These are phyloP conservation scores for Candida fluviatilis DNA, from an alignment of 805 yeast genomes.

Conservation along the genomic window DNA sequence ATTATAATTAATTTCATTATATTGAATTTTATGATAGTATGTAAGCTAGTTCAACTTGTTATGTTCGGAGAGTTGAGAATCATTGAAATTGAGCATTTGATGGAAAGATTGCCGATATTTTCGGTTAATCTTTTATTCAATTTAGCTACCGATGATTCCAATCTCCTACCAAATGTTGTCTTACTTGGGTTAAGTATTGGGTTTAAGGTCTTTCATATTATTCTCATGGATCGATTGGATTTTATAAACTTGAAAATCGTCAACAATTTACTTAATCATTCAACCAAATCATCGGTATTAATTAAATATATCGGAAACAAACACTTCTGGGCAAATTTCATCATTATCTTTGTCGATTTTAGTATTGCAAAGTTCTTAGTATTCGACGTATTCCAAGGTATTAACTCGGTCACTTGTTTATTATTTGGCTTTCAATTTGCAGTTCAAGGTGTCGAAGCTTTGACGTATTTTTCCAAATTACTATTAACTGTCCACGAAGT, in stretches of 20 bases:
- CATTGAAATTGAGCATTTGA: constrained; percentile 67
- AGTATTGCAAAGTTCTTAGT: constrained; percentile 50
- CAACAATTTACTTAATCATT: constrained; percentile 18
- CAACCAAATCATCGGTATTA: constrained; percentile 22
- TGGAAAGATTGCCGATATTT: constrained; percentile 32
- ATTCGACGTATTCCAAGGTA: constrained; percentile 49
- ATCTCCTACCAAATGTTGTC: constrained; percentile 49
- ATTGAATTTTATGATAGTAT: constrained; percentile 16
- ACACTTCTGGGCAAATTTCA: constrained; percentile 41
- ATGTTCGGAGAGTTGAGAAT: constrained; percentile 74
- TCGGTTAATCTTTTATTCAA: constrained; percentile 50
- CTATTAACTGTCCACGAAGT: constrained; percentile 56
- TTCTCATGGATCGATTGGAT: constrained; percentile 53
- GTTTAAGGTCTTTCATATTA: constrained; percentile 73
- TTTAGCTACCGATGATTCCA: constrained; percentile 63
- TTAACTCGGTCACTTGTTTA: constrained; percentile 52
- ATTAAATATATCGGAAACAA: constrained; percentile 25
- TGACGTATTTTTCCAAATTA: constrained; percentile 44
- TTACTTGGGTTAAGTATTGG: constrained; percentile 26
- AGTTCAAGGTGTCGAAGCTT: constrained; percentile 51
- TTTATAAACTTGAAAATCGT: constrained; percentile 24
- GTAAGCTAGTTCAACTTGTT: constrained; percentile 44
- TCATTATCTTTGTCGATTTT: constrained; percentile 49
- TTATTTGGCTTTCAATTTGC: constrained; percentile 77
- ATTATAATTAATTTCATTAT: constrained; percentile 24